phyloP scores from a whole-genome alignment of 768 basidiomycete genomes.

The Leccinum subtestaceum region DNA sequence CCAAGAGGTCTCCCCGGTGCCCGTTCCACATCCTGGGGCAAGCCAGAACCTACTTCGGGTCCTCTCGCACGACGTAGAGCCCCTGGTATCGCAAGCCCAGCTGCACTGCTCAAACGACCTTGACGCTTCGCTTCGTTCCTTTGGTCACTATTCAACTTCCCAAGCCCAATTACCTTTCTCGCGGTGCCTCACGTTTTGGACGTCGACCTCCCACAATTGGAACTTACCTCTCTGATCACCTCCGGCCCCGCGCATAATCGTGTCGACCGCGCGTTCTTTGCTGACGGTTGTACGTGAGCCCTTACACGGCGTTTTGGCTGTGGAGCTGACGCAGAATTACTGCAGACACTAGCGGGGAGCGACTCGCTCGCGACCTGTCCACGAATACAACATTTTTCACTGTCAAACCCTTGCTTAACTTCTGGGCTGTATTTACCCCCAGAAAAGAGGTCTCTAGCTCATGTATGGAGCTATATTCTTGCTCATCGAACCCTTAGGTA shows the following conservation, averaged over 20 bases:
- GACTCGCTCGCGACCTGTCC: slow-evolving; percentile 65
- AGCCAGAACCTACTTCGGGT: slow-evolving; percentile 16
- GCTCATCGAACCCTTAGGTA: slow-evolving; percentile 39
- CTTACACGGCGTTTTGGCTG: neutral
- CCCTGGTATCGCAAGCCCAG: slow-evolving; percentile 21
- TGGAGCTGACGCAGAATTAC: neutral
- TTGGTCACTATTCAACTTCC: neutral
- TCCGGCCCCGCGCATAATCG: slow-evolving; percentile 66
- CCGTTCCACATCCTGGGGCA: slow-evolving; percentile 6
- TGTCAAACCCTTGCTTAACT: slow-evolving; percentile 72
- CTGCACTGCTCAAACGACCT: slow-evolving; percentile 26
- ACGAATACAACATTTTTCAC: slow-evolving; percentile 74
- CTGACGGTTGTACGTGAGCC: slow-evolving; percentile 65
- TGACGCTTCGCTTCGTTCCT: neutral
- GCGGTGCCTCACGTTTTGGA: slow-evolving; percentile 1
- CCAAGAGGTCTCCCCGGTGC: slow-evolving; percentile 10
- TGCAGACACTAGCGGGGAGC: slow-evolving; percentile 55
- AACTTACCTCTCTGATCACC: slow-evolving; percentile 53
- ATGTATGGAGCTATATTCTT: slow-evolving; percentile 21
- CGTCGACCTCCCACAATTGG: slow-evolving; percentile 41
- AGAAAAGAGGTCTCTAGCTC: slow-evolving; percentile 56
- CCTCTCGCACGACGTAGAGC: slow-evolving; percentile 17
- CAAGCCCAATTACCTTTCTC: slow-evolving; percentile 20
- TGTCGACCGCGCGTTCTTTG: slow-evolving; percentile 73
- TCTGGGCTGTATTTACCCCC: slow-evolving; percentile 77